Evolutionary conservation across 2,329 filamentous ascomycete genomes (phyloP), one percentile per base, ranked within the genome.

Genomic region (Ophiostoma pallidulum): DNA sequence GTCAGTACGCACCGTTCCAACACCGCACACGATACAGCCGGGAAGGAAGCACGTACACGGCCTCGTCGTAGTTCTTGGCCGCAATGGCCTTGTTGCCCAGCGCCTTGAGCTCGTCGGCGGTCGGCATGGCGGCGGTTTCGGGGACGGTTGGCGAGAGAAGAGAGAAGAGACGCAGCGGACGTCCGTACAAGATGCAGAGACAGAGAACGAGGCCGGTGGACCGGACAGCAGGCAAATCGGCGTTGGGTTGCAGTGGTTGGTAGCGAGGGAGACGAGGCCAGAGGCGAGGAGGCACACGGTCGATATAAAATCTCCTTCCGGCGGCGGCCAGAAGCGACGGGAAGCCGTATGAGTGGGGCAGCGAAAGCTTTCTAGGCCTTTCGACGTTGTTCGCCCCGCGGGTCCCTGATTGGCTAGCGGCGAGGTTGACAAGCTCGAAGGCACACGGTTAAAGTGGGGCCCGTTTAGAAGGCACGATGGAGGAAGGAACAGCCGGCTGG

Each of bases 31-130:
- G 6, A 9, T 12, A 14, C 16, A 22, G 37, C 5, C 19, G 10
- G 18, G 10, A 6, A 4, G 14, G 8, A 6, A 78, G 33, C 49
- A 80, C 87, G 69, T 78, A 97, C 91, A 95, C 80, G 62, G 92
- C 92, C 66, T 91, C 88, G 61, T 89, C 78, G 66, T 95, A 98
- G 69, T 97, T 89, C 78, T 97, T 97, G 54, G 87, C 89, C 56
- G 88, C 84, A 68, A 98, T 98, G 69, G 94, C 90, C 75, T 94
- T 94, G 77, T 98, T 98, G 74, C 91, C 92, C 65, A 92, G 84
- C 62, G 90, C 88, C 76, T 98, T 98, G 61, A 98, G 80, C 78
- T 91, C 78, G 66, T 83, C 80, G 58, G 78, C 78, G 53, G 75
- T 75, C 59, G 76, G 67, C 77, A 80, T 80, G 28, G 24, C 10